A percentile compares a stretch with the other conserved stretches of the same genome.
Evolutionary conservation across 2,329 filamentous ascomycete genomes (phyloP).

Genomic region (Xylaria sp.): DNA sequence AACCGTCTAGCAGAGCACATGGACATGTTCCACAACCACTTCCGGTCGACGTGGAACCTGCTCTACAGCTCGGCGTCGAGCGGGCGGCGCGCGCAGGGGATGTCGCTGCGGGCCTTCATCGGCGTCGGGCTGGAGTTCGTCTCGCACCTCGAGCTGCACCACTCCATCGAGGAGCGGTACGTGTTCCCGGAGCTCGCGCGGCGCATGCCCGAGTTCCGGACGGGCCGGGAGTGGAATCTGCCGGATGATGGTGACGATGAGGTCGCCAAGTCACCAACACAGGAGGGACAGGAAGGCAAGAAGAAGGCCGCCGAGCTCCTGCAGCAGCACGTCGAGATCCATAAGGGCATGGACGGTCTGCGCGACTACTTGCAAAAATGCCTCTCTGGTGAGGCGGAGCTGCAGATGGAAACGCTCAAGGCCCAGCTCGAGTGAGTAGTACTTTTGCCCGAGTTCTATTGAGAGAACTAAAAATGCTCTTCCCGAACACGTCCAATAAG

Average conservation of each 20-base stretch:
- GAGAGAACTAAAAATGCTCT: background rate
- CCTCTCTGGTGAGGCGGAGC: constrained; percentile 68
- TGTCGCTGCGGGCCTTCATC: constrained; percentile 77
- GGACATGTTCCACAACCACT: constrained; percentile 82
- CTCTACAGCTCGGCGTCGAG: constrained; percentile 73
- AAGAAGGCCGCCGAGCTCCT: constrained; percentile 69
- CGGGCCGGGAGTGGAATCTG: constrained; percentile 37
- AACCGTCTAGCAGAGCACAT: constrained; percentile 80
- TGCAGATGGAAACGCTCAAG: constrained; percentile 70
- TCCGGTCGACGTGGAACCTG: constrained; percentile 77
- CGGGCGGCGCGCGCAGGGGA: constrained; percentile 67
- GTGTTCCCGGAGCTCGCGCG: constrained; percentile 82
- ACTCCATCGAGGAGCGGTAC: constrained; percentile 83
- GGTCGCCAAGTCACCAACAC: constrained; percentile 11
- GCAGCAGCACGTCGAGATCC: constrained; percentile 81
- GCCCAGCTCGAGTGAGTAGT: constrained; percentile 46
- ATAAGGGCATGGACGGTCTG: constrained; percentile 76
- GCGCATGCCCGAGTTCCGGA: constrained; percentile 81
- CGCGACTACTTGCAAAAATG: constrained; percentile 73
- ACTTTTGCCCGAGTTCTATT: background rate
- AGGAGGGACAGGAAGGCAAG: constrained; percentile 37
- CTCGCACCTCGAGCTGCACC: constrained; percentile 77
- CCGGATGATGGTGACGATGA: background rate
- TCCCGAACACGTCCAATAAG: background rate
- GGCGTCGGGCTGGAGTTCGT: constrained; percentile 75